A percentile compares a stretch with the other conserved stretches of the same genome.
Evolutionary conservation across 805 yeast species (phyloP).

Genomic region (Gaillardinia entomophila): DNA sequence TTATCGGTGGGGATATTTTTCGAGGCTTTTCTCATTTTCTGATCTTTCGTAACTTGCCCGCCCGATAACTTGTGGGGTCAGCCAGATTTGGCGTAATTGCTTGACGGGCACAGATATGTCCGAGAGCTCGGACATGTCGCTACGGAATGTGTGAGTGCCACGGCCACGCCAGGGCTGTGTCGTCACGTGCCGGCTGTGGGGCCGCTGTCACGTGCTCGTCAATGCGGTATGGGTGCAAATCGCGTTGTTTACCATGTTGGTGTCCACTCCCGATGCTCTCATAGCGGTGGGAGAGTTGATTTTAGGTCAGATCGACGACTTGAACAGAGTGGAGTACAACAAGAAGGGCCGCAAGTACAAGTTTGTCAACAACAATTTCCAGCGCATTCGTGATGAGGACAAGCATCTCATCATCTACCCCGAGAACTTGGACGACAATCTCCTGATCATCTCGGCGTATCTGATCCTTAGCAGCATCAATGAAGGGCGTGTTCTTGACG

Average conservation of each 20-base stretch:
- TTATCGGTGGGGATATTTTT: too few species aligned
- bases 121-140: too few species aligned
- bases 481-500: slow-evolving; percentile 29
- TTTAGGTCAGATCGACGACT: slow-evolving; percentile 25
- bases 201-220: too few species aligned
- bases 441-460: slow-evolving; percentile 39
- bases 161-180: too few species aligned
- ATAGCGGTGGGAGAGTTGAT: slow-evolving; percentile 29
- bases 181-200: too few species aligned
- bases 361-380: slow-evolving; percentile 43
- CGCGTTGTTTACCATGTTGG: slow-evolving; percentile 6
- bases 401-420: slow-evolving; percentile 41
- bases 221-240: too few species aligned
- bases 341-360: slow-evolving; percentile 46
- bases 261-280: slow-evolving; percentile 27
- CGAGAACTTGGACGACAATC: slow-evolving; percentile 19
- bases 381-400: slow-evolving; percentile 43
- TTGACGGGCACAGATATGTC: too few species aligned
- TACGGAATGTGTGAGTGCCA: too few species aligned
- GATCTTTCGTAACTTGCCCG: too few species aligned
- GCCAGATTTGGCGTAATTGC: too few species aligned
- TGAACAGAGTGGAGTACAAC: slow-evolving; percentile 29
- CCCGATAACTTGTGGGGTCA: too few species aligned
- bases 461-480: slow-evolving; percentile 31
- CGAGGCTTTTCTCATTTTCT: too few species aligned